Evolutionary conservation across 371 early-diverging fungal species (phyloP), one percentile per base, ranked within the genome.

Genomic region (Batkoa obscura): DNA sequence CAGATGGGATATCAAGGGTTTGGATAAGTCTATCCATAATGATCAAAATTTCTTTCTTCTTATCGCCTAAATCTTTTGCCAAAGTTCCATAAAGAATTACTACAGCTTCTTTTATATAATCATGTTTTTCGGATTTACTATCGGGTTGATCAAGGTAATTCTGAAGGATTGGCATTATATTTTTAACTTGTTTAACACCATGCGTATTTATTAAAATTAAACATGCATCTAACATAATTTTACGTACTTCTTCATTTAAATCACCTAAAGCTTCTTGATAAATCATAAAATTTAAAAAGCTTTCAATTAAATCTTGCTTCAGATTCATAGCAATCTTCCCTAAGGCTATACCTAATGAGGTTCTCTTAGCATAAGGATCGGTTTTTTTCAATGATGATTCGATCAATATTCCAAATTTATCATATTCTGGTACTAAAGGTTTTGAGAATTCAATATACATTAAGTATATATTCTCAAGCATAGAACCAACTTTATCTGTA

Each of bases 1-100:
- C 98, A 0, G 93, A 87, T 2, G 97, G 97, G 8, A 95, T 97
- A 49, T 81, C 74, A 50, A 96, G 72, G 1, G 97, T 86, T 17
- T 79, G 90, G 35, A 94, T 73, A 52, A 97, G 68, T 62, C 83
- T 88, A 38, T 81, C 78, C 4, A 95, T 82, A 36, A 90, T 88
- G 6, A 76, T 73, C 1, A 76, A 78, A 38, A 94, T 81, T 64
- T 81, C 80, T 50, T 73, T 72, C 59, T 86, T 85, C 13, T 73
- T 71, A 8, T 79, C 50, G 9, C 81, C 79, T 58, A 97, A 66
- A 62, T 90, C 85, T 62, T 86, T 76, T 10, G 97, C 94, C 47
- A 90, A 75, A 17, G 84, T 86, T 55, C 95, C 96, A 51, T 91
- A 80, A 51, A 93, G 68, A 64, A 97, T 84, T 42, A 96, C 92